Conservation (phyloP, 495 filamentous ascomycete species). For the Glarea lozoyensis region DNA sequence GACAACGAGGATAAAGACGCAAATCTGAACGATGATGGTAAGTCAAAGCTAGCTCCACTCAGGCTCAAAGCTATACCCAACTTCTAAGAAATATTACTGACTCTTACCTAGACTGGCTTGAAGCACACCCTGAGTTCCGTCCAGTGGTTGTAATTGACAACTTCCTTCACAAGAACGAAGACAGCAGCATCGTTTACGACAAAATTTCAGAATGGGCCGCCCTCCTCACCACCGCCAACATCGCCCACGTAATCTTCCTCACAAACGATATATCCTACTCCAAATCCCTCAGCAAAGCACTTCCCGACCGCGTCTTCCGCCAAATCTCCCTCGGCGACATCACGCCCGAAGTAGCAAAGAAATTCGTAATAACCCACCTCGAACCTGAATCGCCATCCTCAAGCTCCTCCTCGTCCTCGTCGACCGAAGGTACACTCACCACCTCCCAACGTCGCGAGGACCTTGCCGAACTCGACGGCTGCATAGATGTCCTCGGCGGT, state of each 20-base stretch:
- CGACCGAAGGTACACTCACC: conserved; percentile 21
- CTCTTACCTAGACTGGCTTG: conserved; percentile 60
- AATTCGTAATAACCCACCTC: conserved; percentile 81
- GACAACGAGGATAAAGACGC: conserved; percentile 65
- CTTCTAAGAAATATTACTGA: background rate
- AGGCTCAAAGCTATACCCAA: background rate
- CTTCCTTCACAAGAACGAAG: conserved; percentile 73
- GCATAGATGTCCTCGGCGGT: conserved; percentile 75
- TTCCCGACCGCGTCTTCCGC: conserved; percentile 87
- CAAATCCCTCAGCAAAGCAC: conserved; percentile 76
- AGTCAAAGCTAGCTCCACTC: background rate
- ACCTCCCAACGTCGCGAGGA: conserved; percentile 28
- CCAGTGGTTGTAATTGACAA: conserved; percentile 92
- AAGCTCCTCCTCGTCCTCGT: no score
- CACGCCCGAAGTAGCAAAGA: conserved; percentile 74
- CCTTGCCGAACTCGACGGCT: conserved; percentile 63
- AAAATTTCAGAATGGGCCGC: conserved; percentile 92
- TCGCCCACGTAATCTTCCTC: conserved; percentile 96
- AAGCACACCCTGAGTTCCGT: conserved; percentile 76
- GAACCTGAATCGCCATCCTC: conserved; percentile 41
- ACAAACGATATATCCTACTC: conserved; percentile 84
- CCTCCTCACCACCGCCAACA: conserved; percentile 73
- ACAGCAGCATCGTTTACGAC: conserved; percentile 70
- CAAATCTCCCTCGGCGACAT: conserved; percentile 79
- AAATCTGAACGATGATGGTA: conserved; percentile 37